These are phyloP conservation scores for Physaria fendleri DNA, from an alignment of 345 rosid species.

Conservation along the genomic window DNA sequence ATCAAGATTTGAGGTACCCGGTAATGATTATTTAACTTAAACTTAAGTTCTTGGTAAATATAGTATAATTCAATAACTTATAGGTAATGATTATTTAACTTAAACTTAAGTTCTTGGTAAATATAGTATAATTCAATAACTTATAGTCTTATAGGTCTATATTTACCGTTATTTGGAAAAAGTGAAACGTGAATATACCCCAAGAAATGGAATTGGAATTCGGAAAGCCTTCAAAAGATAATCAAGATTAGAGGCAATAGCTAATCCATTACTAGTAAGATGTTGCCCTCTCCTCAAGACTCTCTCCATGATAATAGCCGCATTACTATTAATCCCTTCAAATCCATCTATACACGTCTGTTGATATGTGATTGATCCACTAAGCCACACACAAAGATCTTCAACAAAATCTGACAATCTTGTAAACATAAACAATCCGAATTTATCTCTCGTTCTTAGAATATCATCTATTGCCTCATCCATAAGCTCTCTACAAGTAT, in stretches of 20 bases:
- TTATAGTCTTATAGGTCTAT: too few species aligned
- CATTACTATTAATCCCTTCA: conserved; percentile 40
- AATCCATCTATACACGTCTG: conserved; percentile 75
- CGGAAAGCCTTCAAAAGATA: conserved; percentile 23
- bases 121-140: too few species aligned
- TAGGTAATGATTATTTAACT: too few species aligned
- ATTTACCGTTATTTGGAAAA: background rate
- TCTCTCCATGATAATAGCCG: conserved; percentile 41
- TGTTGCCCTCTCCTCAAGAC: conserved; percentile 35
- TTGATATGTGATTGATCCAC: conserved; percentile 67
- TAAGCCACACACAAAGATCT: conserved; percentile 61
- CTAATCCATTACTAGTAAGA: conserved; percentile 68
- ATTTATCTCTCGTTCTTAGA: conserved; percentile 32
- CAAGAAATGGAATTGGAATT: conserved; percentile 28
- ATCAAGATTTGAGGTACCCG: too few species aligned
- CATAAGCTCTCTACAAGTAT: conserved; percentile 47
- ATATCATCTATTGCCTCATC: conserved; percentile 53
- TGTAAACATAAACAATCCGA: conserved; percentile 35
- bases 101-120: too few species aligned
- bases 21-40: too few species aligned
- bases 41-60: too few species aligned
- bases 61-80: too few species aligned
- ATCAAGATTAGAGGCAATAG: conserved; percentile 47
- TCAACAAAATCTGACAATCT: conserved; percentile 34
- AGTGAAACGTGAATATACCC: conserved; percentile 1